Conservation (phyloP, 345 rosid genomes). For the Melaleuca quinquenervia region DNA sequence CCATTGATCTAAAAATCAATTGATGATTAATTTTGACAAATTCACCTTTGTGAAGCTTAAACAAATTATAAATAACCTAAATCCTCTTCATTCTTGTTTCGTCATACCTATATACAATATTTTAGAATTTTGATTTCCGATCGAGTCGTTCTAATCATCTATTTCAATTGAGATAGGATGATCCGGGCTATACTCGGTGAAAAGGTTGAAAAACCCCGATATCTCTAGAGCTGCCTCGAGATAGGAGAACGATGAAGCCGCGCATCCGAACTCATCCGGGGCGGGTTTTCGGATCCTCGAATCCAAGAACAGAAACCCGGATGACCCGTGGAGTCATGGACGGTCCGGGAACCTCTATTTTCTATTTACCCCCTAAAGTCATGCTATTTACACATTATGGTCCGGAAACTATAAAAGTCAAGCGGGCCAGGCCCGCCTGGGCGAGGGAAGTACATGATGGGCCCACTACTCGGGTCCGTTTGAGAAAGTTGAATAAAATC, state of each 20-base stretch:
- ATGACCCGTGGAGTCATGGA: not conserved
- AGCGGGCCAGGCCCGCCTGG: not conserved
- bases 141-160: too few species aligned
- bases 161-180: too few species aligned
- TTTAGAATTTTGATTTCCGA: too few species aligned
- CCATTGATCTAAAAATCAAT: too few species aligned
- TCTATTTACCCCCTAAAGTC: not conserved
- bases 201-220: not conserved
- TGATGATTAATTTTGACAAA: too few species aligned
- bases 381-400: not conserved
- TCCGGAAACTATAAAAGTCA: not conserved
- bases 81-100: too few species aligned
- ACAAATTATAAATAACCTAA: too few species aligned
- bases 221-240: rapidly evolving
- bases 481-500: not conserved
- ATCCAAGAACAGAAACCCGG: not conserved
- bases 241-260: not conserved
- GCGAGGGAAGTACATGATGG: not conserved
- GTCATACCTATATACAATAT: too few species aligned
- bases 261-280: not conserved
- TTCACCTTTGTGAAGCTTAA: too few species aligned
- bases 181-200: not conserved
- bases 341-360: not conserved
- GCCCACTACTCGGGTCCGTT: not conserved
- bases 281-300: not conserved